Evolutionary conservation across 345 rosid species (phyloP), one percentile per base, ranked within the genome.

Genomic region (Citropsis articulata): DNA sequence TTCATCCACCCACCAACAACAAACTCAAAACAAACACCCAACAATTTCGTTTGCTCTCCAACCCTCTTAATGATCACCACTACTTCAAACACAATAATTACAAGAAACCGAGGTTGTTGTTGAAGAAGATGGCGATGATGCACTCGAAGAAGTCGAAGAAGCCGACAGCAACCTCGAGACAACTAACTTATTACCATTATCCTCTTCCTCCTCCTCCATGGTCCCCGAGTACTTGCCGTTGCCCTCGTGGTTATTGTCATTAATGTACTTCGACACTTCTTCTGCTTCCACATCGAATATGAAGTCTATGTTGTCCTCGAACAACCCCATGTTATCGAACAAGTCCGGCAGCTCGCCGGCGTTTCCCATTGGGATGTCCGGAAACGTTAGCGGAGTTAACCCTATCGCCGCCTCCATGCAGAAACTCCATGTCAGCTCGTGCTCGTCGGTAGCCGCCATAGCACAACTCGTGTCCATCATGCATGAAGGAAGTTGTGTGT

Each of bases 281-380:
- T 71, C 70, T 13, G 59, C 42, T 25, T 76, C 86, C 7, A 64
- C 42, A 2, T 86, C 97, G 45, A 95, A 95, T 55, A 93, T 82
- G 69, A 83, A 77, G 85, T 94, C 98, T 56, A 95, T 91, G 85
- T 92, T 84, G 16, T 95, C 97, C 75, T 88, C 97, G 9, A 95
- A 95, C 9, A 95, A 94, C 12, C 94, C 97, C 31, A 75, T 66
- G 80, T 84, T 85, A 1, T 86, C 83, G 42, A 91, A 86, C 78
- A 90, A 76, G 85, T 90, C 91, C 7, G 94, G 91, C 60, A 91
- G 79, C 79, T 84, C 93, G 28, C 79, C 77, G 5, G 73, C 76
- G 21, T 82, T 83, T 65, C 80, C 89, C 3, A 85, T 78, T 2
- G 88, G 82, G 27, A 86, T 79, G 60, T 91, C 59, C 1, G 87